These are phyloP conservation scores for Mucor lusitanicus DNA, from an alignment of 371 early-diverging fungal genomes.

Conservation along the genomic window DNA sequence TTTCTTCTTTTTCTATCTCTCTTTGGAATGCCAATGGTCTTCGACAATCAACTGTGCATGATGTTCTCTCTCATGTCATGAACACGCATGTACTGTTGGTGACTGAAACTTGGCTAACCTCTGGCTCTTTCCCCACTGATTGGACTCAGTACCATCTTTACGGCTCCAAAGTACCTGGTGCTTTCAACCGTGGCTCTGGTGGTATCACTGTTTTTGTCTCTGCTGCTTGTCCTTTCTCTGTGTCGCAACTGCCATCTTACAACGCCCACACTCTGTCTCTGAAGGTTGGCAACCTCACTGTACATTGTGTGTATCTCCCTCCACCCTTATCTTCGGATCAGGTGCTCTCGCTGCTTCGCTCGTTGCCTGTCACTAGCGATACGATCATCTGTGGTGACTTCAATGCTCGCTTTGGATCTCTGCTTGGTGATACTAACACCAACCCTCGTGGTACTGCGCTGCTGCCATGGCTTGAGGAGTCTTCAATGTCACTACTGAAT, in stretches of 20 bases:
- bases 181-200: neutral
- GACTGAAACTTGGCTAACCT: slow-evolving; percentile 19
- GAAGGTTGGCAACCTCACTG: too few species aligned
- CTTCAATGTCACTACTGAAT: neutral
- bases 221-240: too few species aligned
- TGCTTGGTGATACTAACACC: neutral
- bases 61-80: neutral
- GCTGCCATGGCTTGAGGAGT: neutral
- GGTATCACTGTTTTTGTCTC: slow-evolving; percentile 1
- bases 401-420: slow-evolving; percentile 7
- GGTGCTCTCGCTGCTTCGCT: neutral
- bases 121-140: neutral
- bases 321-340: too few species aligned
- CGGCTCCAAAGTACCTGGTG: too few species aligned
- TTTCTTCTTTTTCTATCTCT: neutral
- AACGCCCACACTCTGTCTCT: too few species aligned
- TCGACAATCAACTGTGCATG: neutral
- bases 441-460: neutral
- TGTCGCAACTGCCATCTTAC: too few species aligned
- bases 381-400: neutral
- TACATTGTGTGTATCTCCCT: too few species aligned
- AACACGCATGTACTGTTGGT: slow-evolving; percentile 5
- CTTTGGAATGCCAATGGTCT: slow-evolving; percentile 13
- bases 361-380: neutral
- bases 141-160: neutral